These are phyloP conservation scores for Solanum virginianum DNA, from an alignment of 257 asterid genomes.

Conservation along the genomic window DNA sequence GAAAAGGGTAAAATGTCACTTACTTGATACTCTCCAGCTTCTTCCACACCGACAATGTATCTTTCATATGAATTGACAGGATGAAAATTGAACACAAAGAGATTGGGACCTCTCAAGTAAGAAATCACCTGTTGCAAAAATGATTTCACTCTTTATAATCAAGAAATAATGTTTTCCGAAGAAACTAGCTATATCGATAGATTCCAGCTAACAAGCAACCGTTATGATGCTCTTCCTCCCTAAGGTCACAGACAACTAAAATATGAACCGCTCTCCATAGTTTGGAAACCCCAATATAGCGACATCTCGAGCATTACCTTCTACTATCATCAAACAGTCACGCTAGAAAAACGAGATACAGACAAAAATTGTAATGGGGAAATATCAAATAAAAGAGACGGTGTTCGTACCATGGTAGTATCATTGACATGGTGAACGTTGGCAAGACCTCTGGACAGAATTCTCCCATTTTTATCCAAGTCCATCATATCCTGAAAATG, in stretches of 20 bases:
- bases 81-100: conserved; percentile 79
- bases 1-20: conserved; percentile 19
- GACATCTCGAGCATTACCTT: not conserved
- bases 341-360: not conserved
- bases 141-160: not conserved
- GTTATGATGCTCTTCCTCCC: not conserved
- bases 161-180: not conserved
- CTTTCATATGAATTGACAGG: conserved; percentile 56
- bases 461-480: conserved; percentile 52
- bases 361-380: not conserved
- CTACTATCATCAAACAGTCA: not conserved
- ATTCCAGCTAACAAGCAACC: not conserved
- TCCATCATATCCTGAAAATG: conserved; percentile 79
- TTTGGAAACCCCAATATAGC: not conserved
- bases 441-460: conserved; percentile 60
- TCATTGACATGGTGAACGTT: conserved; percentile 84
- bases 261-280: not conserved
- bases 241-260: not conserved
- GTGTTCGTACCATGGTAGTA: conserved; percentile 44
- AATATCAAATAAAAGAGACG: not conserved
- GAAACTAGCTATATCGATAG: not conserved
- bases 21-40: conserved; percentile 98
- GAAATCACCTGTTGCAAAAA: conserved; percentile 62
- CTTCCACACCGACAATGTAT: conserved; percentile 78
- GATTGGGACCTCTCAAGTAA: conserved; percentile 73